These are phyloP conservation scores for Trichothecium roseum DNA, from an alignment of 2,329 filamentous ascomycete genomes.

Conservation along the genomic window DNA sequence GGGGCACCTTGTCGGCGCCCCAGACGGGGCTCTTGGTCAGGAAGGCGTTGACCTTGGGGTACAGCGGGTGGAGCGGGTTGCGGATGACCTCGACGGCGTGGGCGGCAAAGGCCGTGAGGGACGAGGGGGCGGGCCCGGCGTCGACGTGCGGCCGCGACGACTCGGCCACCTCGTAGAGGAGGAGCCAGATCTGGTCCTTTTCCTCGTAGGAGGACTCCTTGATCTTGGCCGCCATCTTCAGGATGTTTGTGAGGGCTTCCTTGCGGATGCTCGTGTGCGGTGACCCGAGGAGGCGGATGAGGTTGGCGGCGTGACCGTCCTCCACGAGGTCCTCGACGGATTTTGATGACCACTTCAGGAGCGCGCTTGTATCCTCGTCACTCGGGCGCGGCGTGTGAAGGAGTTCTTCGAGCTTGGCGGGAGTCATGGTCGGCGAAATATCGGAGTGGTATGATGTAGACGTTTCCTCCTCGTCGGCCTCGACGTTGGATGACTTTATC, in stretches of 20 bases:
- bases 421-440: slow-evolving; percentile 12
- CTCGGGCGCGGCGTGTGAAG: slow-evolving; percentile 36
- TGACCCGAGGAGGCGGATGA: slow-evolving; percentile 70
- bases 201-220: slow-evolving; percentile 64
- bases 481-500: slow-evolving; percentile 7
- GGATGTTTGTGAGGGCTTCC: slow-evolving; percentile 62
- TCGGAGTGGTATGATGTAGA: slow-evolving; percentile 11
- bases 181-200: slow-evolving; percentile 66
- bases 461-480: slow-evolving; percentile 2
- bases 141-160: slow-evolving; percentile 50
- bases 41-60: slow-evolving; percentile 77
- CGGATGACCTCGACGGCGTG: slow-evolving; percentile 59
- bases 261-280: slow-evolving; percentile 64
- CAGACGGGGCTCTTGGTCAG: slow-evolving; percentile 69
- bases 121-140: slow-evolving; percentile 53
- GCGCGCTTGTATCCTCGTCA: slow-evolving; percentile 39
- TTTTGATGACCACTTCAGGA: slow-evolving; percentile 62
- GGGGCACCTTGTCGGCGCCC: slow-evolving; percentile 61
- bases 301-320: slow-evolving; percentile 58
- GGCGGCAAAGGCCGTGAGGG: slow-evolving; percentile 66
- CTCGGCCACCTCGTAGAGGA: slow-evolving; percentile 72
- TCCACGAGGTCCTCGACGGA: slow-evolving; percentile 70
- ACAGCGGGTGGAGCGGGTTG: slow-evolving; percentile 72
- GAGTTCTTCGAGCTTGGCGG: slow-evolving; percentile 33
- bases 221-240: slow-evolving; percentile 52